phyloP scores from a whole-genome alignment of 1,139 yeast species.

The Saccharomyces hybrid region DNA sequence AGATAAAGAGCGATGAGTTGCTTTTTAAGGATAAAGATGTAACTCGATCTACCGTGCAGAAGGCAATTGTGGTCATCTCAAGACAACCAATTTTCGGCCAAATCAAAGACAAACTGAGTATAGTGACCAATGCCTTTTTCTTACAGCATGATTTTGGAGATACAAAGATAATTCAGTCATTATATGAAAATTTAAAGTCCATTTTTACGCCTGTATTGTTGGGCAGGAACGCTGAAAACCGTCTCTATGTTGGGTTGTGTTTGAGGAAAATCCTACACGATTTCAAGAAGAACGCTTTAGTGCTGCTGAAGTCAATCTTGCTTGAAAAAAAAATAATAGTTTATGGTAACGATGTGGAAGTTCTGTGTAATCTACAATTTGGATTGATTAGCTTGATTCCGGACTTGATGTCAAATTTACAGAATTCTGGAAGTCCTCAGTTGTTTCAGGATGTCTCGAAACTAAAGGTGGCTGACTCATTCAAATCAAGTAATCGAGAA shows the following conservation, averaged over 20 bases:
- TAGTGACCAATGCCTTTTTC: conserved; percentile 81
- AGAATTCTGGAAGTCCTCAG: conserved; percentile 75
- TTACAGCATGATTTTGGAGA: conserved; percentile 72
- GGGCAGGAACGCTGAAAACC: conserved; percentile 43
- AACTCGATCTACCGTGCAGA: conserved; percentile 85
- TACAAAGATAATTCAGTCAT: conserved; percentile 54
- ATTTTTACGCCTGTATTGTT: conserved; percentile 50
- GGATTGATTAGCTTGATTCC: conserved; percentile 62
- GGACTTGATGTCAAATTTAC: conserved; percentile 60
- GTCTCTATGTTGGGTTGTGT: conserved; percentile 68
- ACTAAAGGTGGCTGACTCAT: conserved; percentile 53
- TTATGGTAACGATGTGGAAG: conserved; percentile 78
- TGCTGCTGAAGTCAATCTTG: conserved; percentile 66
- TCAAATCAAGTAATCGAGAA: conserved; percentile 69
- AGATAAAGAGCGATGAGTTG: conserved; percentile 59
- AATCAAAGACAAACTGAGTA: conserved; percentile 80
- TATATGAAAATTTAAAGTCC: conserved; percentile 64
- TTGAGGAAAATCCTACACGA: conserved; percentile 56
- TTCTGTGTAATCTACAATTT: conserved; percentile 68
- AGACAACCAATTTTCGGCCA: conserved; percentile 83
- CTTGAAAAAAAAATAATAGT: conserved; percentile 63
- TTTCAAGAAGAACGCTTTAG: conserved; percentile 54
- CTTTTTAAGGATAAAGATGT: conserved; percentile 54
- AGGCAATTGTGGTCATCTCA: conserved; percentile 80
- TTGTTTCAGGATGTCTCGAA: conserved; percentile 50